A percentile compares a stretch with the other conserved stretches of the same genome.
Conservation (phyloP, 768 basidiomycete genomes). For the Suillus alpinus region DNA sequence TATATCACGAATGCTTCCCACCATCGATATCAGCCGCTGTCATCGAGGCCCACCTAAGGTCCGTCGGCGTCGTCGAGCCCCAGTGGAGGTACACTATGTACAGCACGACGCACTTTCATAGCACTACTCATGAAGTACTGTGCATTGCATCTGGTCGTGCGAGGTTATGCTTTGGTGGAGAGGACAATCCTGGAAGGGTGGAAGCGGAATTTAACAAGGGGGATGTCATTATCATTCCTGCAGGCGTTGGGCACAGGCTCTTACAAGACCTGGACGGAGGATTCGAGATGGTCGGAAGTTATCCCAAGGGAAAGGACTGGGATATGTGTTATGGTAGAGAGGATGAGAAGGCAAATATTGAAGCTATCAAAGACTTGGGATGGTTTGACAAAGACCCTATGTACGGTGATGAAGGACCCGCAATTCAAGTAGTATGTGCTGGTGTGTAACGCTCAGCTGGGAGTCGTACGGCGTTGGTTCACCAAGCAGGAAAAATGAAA, state of each 20-base stretch:
- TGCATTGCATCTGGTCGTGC: slow-evolving; percentile 33
- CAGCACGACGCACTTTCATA: slow-evolving; percentile 39
- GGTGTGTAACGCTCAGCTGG: background rate
- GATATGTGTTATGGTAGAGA: slow-evolving; percentile 40
- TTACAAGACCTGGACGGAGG: slow-evolving; percentile 25
- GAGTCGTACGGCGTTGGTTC: background rate
- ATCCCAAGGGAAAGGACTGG: slow-evolving; percentile 35
- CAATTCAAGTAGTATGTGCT: slow-evolving; percentile 26
- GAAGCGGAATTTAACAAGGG: slow-evolving; percentile 31
- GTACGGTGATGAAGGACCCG: slow-evolving; percentile 38
- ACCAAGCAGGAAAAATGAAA: background rate
- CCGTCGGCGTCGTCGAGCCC: slow-evolving; percentile 33
- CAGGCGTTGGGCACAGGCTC: slow-evolving; percentile 39
- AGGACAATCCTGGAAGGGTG: slow-evolving; percentile 31
- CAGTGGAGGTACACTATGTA: slow-evolving; percentile 45
- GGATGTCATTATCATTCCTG: slow-evolving; percentile 41
- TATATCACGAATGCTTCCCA: slow-evolving; percentile 35
- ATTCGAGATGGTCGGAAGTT: slow-evolving; percentile 42
- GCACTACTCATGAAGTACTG: slow-evolving; percentile 42
- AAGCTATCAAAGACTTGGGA: slow-evolving; percentile 26
- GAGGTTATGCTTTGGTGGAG: slow-evolving; percentile 39
- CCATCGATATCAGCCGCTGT: slow-evolving; percentile 15
- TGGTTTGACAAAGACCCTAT: slow-evolving; percentile 41
- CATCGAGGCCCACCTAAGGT: slow-evolving; percentile 34
- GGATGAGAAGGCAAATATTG: slow-evolving; percentile 25